Evolutionary conservation across 192 early-diverging fungal genomes (phyloP).

Genomic region (Entomortierella parvispora): DNA sequence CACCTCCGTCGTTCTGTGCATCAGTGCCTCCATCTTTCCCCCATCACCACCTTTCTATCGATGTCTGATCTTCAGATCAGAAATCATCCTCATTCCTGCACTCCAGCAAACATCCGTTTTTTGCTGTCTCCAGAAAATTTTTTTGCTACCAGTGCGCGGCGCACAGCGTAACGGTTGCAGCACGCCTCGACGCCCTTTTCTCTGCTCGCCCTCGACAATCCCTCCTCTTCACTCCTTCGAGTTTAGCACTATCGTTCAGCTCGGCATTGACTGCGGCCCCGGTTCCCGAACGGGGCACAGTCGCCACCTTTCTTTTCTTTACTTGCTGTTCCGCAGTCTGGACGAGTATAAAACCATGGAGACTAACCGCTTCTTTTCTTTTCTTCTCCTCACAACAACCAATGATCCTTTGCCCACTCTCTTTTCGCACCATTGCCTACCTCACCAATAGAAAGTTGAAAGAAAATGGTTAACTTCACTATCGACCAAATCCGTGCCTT

Average conservation of each 20-base stretch:
- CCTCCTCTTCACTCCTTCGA: not conserved
- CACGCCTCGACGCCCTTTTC: too few relatives aligned
- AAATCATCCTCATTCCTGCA: not conserved
- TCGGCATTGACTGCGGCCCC: not conserved
- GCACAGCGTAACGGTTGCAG: not conserved
- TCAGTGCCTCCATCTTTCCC: not conserved
- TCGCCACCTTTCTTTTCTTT: not conserved
- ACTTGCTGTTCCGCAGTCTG: conserved; percentile 32
- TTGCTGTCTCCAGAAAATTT: conserved; percentile 4
- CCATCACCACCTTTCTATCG: not conserved
- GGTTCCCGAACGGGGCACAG: not conserved
- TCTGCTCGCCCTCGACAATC: not conserved
- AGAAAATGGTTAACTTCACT: conserved; percentile 60
- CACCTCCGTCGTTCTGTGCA: too few relatives aligned
- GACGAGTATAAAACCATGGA: conserved; percentile 14
- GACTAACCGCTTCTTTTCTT: conserved; percentile 21
- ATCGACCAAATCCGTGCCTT: conserved; percentile 63
- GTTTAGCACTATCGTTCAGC: not conserved
- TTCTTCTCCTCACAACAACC: conserved; percentile 18
- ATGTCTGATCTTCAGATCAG: not conserved
- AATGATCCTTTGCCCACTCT: not conserved
- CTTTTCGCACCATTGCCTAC: conserved; percentile 4
- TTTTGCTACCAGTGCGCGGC: conserved; percentile 39
- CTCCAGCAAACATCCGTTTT: not conserved
- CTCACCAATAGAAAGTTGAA: conserved; percentile 36